phyloP scores from a whole-genome alignment of 192 early-diverging fungal species.

The Coemansia sp. region DNA sequence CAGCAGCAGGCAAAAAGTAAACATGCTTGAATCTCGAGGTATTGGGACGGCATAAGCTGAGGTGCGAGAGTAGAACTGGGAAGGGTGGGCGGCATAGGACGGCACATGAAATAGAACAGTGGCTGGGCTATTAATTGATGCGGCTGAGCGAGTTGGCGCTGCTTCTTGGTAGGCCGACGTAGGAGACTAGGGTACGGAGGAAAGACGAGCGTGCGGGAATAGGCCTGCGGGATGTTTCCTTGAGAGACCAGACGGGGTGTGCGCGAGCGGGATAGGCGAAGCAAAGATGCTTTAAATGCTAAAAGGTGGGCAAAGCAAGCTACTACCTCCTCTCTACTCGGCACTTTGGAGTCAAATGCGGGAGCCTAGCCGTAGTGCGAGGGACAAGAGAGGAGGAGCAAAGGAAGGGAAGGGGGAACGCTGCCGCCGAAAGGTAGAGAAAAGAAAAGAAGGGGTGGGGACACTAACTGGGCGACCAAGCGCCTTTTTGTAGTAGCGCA shows the following conservation, averaged over 20 bases:
- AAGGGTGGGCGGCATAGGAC: neutral
- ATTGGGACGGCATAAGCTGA: neutral
- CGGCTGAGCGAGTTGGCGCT: neutral
- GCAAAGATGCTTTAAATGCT: neutral
- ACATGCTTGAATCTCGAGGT: no score
- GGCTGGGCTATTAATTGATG: neutral
- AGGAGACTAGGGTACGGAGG: neutral
- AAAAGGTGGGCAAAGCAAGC: neutral
- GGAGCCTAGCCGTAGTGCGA: neutral
- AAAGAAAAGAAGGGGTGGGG: neutral
- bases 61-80: neutral
- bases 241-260: neutral
- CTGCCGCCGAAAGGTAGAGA: neutral
- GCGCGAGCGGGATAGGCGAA: neutral
- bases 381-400: neutral
- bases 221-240: neutral
- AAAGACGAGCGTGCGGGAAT: neutral
- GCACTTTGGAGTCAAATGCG: neutral
- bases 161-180: neutral
- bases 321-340: neutral
- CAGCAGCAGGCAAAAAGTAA: no score
- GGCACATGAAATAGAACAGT: neutral
- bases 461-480: neutral
- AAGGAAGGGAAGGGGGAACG: neutral
- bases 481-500: constrained; percentile 2